phyloP scores from a whole-genome alignment of 1,139 yeast species.

The Candida glucosophila region DNA sequence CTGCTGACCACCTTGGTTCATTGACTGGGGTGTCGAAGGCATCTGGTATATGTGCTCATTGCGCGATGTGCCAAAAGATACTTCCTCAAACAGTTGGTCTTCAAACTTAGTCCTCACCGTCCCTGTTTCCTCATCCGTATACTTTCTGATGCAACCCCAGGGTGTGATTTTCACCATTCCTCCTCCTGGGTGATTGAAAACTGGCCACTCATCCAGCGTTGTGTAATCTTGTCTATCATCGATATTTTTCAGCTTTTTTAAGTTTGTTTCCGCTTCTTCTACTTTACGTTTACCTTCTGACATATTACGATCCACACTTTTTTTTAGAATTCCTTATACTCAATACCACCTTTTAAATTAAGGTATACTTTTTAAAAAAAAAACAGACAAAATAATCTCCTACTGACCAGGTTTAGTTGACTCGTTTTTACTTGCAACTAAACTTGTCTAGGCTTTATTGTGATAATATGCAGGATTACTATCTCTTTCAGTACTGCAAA shows the following conservation, averaged over 20 bases:
- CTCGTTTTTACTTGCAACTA: too few relatives aligned
- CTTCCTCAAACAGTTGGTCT: slow-evolving; percentile 33
- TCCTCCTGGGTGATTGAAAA: slow-evolving; percentile 56
- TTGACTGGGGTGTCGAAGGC: slow-evolving; percentile 35
- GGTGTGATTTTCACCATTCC: slow-evolving; percentile 59
- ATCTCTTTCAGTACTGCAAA: too few relatives aligned
- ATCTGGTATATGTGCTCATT: slow-evolving; percentile 9
- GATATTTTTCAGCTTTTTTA: slow-evolving; percentile 19
- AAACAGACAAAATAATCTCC: too few relatives aligned
- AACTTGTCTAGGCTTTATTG: too few relatives aligned
- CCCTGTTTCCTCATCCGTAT: slow-evolving; percentile 24
- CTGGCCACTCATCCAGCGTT: slow-evolving; percentile 46
- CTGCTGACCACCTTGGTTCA: slow-evolving; percentile 8
- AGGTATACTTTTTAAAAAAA: too few relatives aligned
- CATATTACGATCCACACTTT: too few relatives aligned
- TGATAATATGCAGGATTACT: too few relatives aligned
- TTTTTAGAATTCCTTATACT: too few relatives aligned
- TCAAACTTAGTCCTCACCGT: slow-evolving; percentile 34
- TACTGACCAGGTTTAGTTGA: too few relatives aligned
- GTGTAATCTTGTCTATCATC: slow-evolving; percentile 13
- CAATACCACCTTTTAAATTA: too few relatives aligned
- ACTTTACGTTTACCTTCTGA: slow-evolving; percentile 27
- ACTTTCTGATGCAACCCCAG: slow-evolving; percentile 42
- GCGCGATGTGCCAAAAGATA: slow-evolving; percentile 12
- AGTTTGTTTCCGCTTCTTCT: slow-evolving; percentile 13